Evolutionary conservation across 208 protist species (phyloP), one percentile per base, ranked within the genome.

Genomic region (Trypanosoma lewisi): DNA sequence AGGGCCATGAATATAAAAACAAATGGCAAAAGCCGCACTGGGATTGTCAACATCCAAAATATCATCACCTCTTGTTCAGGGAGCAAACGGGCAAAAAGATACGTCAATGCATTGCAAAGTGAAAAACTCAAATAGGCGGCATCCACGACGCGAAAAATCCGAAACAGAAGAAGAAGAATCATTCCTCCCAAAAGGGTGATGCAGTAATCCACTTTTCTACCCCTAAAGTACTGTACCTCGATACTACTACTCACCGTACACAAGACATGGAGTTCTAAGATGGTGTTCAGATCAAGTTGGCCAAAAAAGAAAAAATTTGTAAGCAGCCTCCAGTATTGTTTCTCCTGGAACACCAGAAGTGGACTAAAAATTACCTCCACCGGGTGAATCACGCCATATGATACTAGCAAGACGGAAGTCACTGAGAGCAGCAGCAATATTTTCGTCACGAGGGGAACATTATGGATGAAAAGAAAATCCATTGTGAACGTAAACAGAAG

Each of bases 261-360:
- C 16, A 91, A 58, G 79, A 79, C 89, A 27, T 91, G 71, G 12
- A 94, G 64, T 30, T 87, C 72, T 28, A 90, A 70, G 6, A 87
- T 55, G 53, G 52, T 75, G 21, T 80, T 71, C 2, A 85, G 55
- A 59, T 77, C 79, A 42, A 94, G 65, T 1, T 61, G 65, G 0
- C 83, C 89, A 51, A 81, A 75, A 54, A 75, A 95, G 28, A 93
- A 77, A 63, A 95, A 87, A 11, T 68, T 85, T 11, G 84, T 87
- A 12, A 92, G 17, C 9, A 95, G 42, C 6, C 89, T 71, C 87
- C 89, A 95, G 55, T 95, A 95, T 37, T 95, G 77, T 41, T 82
- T 83, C 50, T 93, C 73, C 49, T 91, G 75, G 44, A 87, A 75
- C 7, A 89, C 77, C 6, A 95, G 70, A 0, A 83, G 78, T 9